These are phyloP conservation scores for Phymatotrichopsis omnivora DNA, from an alignment of 2,329 filamentous ascomycete genomes.

Conservation along the genomic window DNA sequence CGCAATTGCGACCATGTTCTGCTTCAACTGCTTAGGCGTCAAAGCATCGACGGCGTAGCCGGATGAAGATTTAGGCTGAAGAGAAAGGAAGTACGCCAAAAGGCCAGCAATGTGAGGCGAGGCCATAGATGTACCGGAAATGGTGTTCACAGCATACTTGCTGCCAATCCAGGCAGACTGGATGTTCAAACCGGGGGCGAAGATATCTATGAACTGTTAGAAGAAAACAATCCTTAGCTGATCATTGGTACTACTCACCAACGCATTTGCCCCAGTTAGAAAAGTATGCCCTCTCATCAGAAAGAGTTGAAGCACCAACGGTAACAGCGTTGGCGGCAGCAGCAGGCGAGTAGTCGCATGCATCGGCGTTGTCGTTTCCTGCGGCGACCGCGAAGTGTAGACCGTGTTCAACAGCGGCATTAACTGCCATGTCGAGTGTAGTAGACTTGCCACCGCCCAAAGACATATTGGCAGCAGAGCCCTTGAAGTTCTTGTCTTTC, in stretches of 20 bases:
- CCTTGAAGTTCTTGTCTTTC: conserved; percentile 94
- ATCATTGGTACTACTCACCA: conserved; percentile 35
- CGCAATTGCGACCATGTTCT: conserved; percentile 70
- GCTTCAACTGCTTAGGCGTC: conserved; percentile 90
- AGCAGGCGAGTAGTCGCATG: conserved; percentile 98
- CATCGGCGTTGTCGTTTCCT: conserved; percentile 97
- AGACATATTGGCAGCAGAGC: conserved; percentile 98
- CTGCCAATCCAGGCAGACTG: conserved; percentile 97
- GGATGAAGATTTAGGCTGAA: conserved; percentile 82
- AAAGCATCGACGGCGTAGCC: conserved; percentile 82
- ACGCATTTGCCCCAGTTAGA: conserved; percentile 99
- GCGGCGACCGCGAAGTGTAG: conserved; percentile 97
- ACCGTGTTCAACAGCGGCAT: conserved; percentile 50
- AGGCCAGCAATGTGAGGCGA: conserved; percentile 95
- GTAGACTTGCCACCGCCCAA: conserved; percentile 93
- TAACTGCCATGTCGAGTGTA: conserved; percentile 59
- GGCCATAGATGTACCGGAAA: conserved; percentile 98
- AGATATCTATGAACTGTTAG: conserved; percentile 47
- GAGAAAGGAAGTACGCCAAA: conserved; percentile 92
- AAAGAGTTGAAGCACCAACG: conserved; percentile 85
- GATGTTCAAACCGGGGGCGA: conserved; percentile 93
- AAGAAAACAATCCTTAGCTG: neutral
- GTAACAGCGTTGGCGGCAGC: conserved; percentile 86
- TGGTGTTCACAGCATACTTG: conserved; percentile 94
- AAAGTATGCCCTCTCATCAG: conserved; percentile 97